phyloP scores from a whole-genome alignment of 2,329 filamentous ascomycete genomes.

The Cladosporium sp. region DNA sequence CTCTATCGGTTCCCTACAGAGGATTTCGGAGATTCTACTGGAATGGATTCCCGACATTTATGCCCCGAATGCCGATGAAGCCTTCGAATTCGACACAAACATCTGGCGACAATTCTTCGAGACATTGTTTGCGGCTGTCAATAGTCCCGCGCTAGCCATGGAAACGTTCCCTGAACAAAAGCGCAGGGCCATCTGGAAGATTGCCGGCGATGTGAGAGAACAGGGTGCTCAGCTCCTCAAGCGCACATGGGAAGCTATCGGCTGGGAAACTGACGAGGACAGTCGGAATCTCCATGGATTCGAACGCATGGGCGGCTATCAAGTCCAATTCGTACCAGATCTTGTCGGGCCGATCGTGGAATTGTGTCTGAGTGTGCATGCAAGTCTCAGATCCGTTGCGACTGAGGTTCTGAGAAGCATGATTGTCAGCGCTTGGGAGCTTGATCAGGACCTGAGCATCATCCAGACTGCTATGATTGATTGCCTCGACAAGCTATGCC shows the following conservation, averaged over 20 bases:
- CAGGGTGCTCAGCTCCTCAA: conserved; percentile 83
- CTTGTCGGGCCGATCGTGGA: conserved; percentile 90
- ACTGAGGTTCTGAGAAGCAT: conserved; percentile 94
- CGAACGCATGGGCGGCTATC: conserved; percentile 87
- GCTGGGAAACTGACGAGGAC: conserved; percentile 86
- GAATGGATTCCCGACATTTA: conserved; percentile 83
- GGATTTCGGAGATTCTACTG: conserved; percentile 76
- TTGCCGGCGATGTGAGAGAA: conserved; percentile 92
- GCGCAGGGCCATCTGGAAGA: conserved; percentile 94
- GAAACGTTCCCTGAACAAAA: conserved; percentile 98
- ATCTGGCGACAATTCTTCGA: conserved; percentile 93
- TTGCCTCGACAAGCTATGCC: conserved; percentile 85
- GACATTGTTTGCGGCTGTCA: conserved; percentile 83
- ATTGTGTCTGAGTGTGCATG: conserved; percentile 91
- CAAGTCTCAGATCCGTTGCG: conserved; percentile 83
- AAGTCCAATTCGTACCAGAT: conserved; percentile 95
- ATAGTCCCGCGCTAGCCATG: conserved; percentile 82
- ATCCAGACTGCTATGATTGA: conserved; percentile 98
- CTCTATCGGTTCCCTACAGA: conserved; percentile 80
- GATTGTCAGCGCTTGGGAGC: conserved; percentile 97
- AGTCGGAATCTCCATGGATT: conserved; percentile 77
- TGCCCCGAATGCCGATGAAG: conserved; percentile 65
- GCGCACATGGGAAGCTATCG: conserved; percentile 89
- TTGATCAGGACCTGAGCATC: conserved; percentile 86
- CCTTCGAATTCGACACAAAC: conserved; percentile 76